Evolutionary conservation across 305 asterid genomes (phyloP).

Genomic region (Fraxinus xanthoxyloides): DNA sequence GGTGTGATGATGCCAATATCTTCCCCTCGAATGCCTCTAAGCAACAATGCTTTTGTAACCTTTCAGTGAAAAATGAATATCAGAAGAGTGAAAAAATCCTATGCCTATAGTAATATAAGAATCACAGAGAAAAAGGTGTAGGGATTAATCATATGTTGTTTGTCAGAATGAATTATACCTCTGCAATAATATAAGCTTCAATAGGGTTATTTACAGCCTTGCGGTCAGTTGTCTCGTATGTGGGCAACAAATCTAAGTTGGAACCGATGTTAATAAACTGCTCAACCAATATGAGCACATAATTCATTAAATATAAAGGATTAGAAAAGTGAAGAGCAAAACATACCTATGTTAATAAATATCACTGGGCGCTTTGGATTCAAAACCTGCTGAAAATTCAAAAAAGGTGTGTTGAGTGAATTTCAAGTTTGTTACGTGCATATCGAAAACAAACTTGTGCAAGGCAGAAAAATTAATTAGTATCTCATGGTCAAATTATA

Average conservation of each 20-base stretch:
- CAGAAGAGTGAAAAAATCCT: conserved; percentile 1
- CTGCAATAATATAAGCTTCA: conserved; percentile 75
- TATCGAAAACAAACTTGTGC: background rate
- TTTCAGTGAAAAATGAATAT: conserved; percentile 25
- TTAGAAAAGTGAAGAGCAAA: conserved; percentile 16
- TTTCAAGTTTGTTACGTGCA: background rate
- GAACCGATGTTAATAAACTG: conserved; percentile 4
- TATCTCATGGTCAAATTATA: background rate
- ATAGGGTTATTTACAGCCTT: conserved; percentile 72
- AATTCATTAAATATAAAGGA: conserved; percentile 16
- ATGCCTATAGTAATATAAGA: background rate
- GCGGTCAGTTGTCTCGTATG: conserved; percentile 58
- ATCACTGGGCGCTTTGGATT: conserved; percentile 71
- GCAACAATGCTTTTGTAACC: conserved; percentile 54
- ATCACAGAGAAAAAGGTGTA: background rate
- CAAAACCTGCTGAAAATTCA: conserved; percentile 54
- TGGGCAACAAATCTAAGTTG: conserved; percentile 67
- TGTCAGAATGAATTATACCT: conserved; percentile 42
- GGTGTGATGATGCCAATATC: conserved; percentile 92
- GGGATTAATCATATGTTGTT: background rate
- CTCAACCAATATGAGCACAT: conserved; percentile 12
- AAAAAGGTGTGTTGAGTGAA: conserved; percentile 12
- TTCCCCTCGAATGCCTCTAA: conserved; percentile 68
- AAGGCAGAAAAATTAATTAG: background rate
- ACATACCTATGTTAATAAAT: conserved; percentile 82